Percentiles rank a stretch among this genome's conserved stretches.
phyloP scores from a whole-genome alignment of 768 basidiomycete species.

The Megacollybia marginata region DNA sequence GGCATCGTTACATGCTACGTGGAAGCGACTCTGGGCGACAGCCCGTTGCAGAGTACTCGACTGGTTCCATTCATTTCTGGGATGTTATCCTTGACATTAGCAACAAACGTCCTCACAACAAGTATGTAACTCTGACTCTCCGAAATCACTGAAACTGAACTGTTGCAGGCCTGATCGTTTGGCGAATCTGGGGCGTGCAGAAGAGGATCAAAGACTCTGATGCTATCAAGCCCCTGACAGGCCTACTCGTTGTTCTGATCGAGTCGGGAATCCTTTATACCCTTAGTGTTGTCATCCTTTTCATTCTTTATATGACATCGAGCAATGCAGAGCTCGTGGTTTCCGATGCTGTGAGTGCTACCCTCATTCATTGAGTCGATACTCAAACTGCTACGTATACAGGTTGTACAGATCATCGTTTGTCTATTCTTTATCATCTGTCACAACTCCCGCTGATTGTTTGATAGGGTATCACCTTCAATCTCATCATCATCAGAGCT shows the following conservation, averaged over 20 bases:
- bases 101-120: slow-evolving; percentile 28
- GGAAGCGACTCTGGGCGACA: slow-evolving; percentile 21
- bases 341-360: slow-evolving; percentile 26
- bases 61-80: slow-evolving; percentile 29
- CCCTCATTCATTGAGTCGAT: background rate
- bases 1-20: slow-evolving; percentile 24
- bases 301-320: slow-evolving; percentile 25
- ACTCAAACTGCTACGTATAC: background rate
- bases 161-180: slow-evolving; percentile 23
- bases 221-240: slow-evolving; percentile 14
- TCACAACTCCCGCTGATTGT: background rate
- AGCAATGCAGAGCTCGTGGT: slow-evolving; percentile 30
- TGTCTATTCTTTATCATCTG: slow-evolving; percentile 2
- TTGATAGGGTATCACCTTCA: slow-evolving; percentile 23
- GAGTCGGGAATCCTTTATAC: slow-evolving; percentile 35
- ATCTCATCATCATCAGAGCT: slow-evolving; percentile 20
- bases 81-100: slow-evolving; percentile 28
- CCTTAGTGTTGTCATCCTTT: slow-evolving; percentile 24
- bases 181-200: slow-evolving; percentile 28
- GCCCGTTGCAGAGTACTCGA: slow-evolving; percentile 19
- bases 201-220: slow-evolving; percentile 13
- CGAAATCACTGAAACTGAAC: too few relatives aligned
- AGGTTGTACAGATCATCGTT: slow-evolving; percentile 37
- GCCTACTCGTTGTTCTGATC: slow-evolving; percentile 24
- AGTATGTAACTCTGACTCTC: too few relatives aligned